Base-by-base conservation (phyloP, 352 stramenopile species). In the Phytopythium boreale region DNA sequence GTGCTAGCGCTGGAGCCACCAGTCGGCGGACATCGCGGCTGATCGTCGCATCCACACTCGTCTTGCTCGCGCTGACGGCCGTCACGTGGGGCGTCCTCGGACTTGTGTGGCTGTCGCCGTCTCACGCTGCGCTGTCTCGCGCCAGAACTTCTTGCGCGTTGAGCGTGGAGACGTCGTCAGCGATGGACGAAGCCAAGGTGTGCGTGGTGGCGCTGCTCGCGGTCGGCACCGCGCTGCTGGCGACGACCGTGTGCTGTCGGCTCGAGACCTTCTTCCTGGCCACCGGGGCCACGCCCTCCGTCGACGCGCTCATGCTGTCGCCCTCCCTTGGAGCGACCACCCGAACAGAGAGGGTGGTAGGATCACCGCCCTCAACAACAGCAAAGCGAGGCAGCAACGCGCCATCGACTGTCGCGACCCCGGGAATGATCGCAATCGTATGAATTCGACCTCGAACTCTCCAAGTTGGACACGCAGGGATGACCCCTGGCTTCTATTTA, bases 251-350 rank as follows among this genome's bases (percentile, higher is more conserved):
- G 31, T 89, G 80, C 66, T 89, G 80, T 56, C 78, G 80, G 11
- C 57, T 86, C 19, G 80, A 89, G 57, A 69, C 77, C 59, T 78
- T 88, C 20, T 70, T 89, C 44, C 56, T 88, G 20, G 62, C 67
- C 1, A 64, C 67, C 7, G 53, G 53, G 1, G 64, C 64, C n/a
- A 57, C 62, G 6, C 66, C 71, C 5, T 52, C 66, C 4, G 62
- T 87, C 27, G 77, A 89, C 27, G 7, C 67, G 24, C 53, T 67
- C 14, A 66, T 69, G 64, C 70, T 89, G 0, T 85, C 77, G 1
- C 76, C 74, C 2, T 46, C 53, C 17, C 53, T 59, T 5, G 22
- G n/a, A 17, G n/a, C n/a, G 34, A n/a, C 34, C 4, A 44, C 7
- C 34, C n/a, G 53, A 10, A n/a, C 22, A 47, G 47, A 53, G 24